Evolutionary conservation across 768 basidiomycete species (phyloP), one percentile per base, ranked within the genome.

Genomic region (Mycena rosella): DNA sequence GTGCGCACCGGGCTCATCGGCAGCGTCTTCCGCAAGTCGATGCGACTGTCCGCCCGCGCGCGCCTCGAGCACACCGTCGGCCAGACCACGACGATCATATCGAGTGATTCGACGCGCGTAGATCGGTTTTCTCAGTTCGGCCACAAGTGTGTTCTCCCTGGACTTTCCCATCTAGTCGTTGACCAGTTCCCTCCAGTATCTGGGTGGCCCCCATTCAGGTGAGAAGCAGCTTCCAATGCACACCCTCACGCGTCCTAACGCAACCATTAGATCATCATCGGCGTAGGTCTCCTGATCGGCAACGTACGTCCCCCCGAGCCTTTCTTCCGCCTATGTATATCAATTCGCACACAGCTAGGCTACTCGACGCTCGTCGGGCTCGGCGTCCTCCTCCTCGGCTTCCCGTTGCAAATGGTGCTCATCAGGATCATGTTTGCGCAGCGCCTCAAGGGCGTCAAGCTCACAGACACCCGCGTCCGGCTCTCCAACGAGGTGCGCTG

Each of bases 311-410:
- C 45, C 18, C 18, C 29, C 36, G 24, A 29, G 17, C 11, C 26
- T n/a, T 3, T 29, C 10, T 38, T 40, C 38, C 17, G 10, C 38
- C 10, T 15, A 40, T 10, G 38, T 15, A 40, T 10, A 8, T 40
- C 38, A 40, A 15, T 15, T 10, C 38, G 42, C 57, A 51, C 20
- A 40, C 53, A 90, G 84, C 81, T 93, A 22, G 90, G 91, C 7
- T 88, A 87, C 70, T 91, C 90, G 1, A 91, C 90, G 0, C 82
- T 93, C 17, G 91, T 91, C 24, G 90, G 89, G 0, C 77, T 91
- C 17, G 87, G 76, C 58, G 86, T 88, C 29, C 79, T 91, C 22
- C 60, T 91, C 3, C 62, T 89, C 10, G 87, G 86, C 6, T 85
- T 90, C 68, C 91, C 91, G 0, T 65, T 91, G 3, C 89, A 92